Percentiles rank a stretch among this genome's conserved stretches.
Conservation (phyloP, 2,329 filamentous ascomycete species). For the Ceratocystis variospora region DNA sequence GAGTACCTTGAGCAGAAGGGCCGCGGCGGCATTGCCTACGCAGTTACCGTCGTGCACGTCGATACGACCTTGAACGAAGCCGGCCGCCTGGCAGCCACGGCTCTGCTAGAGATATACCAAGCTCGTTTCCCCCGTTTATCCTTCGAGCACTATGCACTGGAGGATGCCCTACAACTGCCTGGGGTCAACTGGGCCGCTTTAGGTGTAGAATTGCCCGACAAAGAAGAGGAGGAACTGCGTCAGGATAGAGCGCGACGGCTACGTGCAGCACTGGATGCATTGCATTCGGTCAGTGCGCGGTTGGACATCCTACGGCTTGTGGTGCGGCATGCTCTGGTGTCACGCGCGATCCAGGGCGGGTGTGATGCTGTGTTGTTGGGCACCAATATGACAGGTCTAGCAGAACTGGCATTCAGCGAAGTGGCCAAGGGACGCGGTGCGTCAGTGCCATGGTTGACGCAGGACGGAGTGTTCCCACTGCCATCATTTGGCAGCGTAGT, state of each 20-base stretch:
- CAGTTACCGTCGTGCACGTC: slow-evolving; percentile 47
- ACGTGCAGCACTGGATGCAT: slow-evolving; percentile 39
- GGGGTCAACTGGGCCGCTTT: slow-evolving; percentile 42
- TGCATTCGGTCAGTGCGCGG: slow-evolving; percentile 61
- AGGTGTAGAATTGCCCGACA: slow-evolving; percentile 27
- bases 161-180: slow-evolving; percentile 41
- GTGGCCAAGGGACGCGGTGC: slow-evolving; percentile 85
- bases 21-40: slow-evolving; percentile 52
- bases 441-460: slow-evolving; percentile 65
- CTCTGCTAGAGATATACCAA: slow-evolving; percentile 40
- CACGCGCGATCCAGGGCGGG: slow-evolving; percentile 42
- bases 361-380: slow-evolving; percentile 68
- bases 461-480: slow-evolving; percentile 48
- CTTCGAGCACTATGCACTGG: slow-evolving; percentile 51
- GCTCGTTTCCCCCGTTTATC: slow-evolving; percentile 50
- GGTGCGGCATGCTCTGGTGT: slow-evolving; percentile 55
- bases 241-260: slow-evolving; percentile 30
- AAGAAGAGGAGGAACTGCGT: slow-evolving; percentile 41
- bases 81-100: slow-evolving; percentile 28
- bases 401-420: slow-evolving; percentile 71
- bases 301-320: slow-evolving; percentile 61
- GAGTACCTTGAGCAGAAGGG: slow-evolving; percentile 46
- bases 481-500: slow-evolving; percentile 23
- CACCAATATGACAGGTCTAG: slow-evolving; percentile 75
- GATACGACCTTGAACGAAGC: slow-evolving; percentile 29